Evolutionary conservation across 352 stramenopile species (phyloP), one percentile per base, ranked within the genome.

Genomic region (Phytopythium oedochilum): DNA sequence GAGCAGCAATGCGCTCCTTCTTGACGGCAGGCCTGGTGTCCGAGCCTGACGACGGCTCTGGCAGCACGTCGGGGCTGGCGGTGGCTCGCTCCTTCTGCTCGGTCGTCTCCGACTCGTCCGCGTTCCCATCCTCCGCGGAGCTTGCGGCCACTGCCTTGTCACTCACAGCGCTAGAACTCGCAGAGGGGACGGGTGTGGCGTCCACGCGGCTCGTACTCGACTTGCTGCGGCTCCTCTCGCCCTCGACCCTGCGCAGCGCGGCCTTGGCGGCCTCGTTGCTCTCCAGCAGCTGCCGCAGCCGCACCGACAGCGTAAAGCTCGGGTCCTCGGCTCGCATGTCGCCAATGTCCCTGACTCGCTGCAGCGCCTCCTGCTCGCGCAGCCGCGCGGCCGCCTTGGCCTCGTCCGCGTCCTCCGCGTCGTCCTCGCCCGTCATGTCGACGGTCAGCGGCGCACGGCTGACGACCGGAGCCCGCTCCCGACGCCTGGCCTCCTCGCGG

Each of bases 321-420:
- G 79, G 77, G 32, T 92, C 82, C 64, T 92, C 82, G 18, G 65
- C 39, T 9, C 79, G 73, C 78, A 92, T 89, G 8, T 67, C 75
- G 38, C 70, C 62, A 44, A 89, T 83, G 40, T 89, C 77, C 5
- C 65, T 67, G 44, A 88, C 64, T n/a, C 79, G 82, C 43, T 81
- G 73, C 6, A 57, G 66, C 14, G 61, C 66, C 26, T 80, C 73
- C 3, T 50, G 54, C 53, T 49, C 34, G 4, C 39, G 23, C 38
- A 10, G 47, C n/a, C 17, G 29, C 28, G 28, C n/a, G 9, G 10
- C 31, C 17, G 34, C 40, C 23, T 28, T 54, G 12, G 22, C n/a
- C 18, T 11, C 29, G 25, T 11, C 26, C n/a, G 5, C 15, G 8
- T 29, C 35, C 26, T 20, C 43, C 12, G 32, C 26, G 6, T 15